A percentile compares a stretch with the other conserved stretches of the same genome.
Conservation (phyloP, 2,329 filamentous ascomycete genomes). For the Cladorrhinum sp. region DNA sequence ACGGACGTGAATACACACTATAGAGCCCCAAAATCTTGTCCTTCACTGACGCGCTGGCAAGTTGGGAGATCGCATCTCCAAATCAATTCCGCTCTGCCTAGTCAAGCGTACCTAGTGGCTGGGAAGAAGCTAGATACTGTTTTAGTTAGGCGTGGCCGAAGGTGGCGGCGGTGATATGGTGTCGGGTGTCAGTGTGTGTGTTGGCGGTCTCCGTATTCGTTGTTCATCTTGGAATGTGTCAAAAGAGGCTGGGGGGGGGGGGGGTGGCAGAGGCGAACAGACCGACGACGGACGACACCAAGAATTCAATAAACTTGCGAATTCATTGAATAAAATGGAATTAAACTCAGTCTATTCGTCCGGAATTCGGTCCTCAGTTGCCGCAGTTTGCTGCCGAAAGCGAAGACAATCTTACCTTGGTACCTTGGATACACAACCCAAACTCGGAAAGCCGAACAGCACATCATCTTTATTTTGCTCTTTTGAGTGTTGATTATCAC, state of each 20-base stretch:
- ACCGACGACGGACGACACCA: background rate
- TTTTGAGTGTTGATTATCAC: background rate
- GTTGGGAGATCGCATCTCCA: background rate
- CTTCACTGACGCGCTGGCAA: background rate
- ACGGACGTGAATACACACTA: background rate
- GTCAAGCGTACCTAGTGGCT: background rate
- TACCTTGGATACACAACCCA: background rate
- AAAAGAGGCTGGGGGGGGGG: background rate
- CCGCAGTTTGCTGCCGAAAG: conserved; percentile 21
- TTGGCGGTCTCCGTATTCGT: background rate
- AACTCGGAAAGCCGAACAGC: background rate
- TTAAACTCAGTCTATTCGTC: conserved; percentile 3
- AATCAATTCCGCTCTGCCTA: background rate
- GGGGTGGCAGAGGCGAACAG: background rate
- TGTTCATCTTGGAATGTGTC: background rate
- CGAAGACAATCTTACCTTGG: background rate
- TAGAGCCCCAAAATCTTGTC: no score
- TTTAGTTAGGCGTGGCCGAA: background rate
- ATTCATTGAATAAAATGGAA: background rate
- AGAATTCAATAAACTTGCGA: background rate
- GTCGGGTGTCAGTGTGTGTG: background rate
- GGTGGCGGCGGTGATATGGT: background rate
- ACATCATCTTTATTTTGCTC: background rate
- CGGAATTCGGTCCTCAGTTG: conserved; percentile 26
- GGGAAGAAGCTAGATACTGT: background rate